Evolutionary conservation across 495 filamentous ascomycete species (phyloP).

Genomic region (Patellaria atrata): DNA sequence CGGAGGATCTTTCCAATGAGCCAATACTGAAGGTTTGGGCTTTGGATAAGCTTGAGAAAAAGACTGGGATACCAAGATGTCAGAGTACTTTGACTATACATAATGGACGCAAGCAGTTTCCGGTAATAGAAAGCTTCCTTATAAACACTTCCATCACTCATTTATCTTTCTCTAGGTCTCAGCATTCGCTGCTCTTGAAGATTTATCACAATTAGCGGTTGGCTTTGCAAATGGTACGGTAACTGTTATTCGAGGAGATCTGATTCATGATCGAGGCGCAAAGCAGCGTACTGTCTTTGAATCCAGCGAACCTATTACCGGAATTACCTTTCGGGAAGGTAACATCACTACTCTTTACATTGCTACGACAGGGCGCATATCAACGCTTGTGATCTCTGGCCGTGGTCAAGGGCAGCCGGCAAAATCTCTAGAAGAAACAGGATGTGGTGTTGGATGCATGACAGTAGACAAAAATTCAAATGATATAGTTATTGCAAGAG

Average conservation of each 20-base stretch:
- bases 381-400: conserved; percentile 73
- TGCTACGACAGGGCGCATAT: conserved; percentile 76
- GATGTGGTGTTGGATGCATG: conserved; percentile 89
- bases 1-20: conserved; percentile 75
- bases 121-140: conserved; percentile 36
- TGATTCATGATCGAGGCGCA: conserved; percentile 91
- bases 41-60: conserved; percentile 85
- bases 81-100: conserved; percentile 71
- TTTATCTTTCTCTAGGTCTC: conserved; percentile 46
- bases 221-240: conserved; percentile 95
- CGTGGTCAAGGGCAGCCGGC: conserved; percentile 81
- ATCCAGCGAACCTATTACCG: conserved; percentile 91
- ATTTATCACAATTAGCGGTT: conserved; percentile 81
- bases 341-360: conserved; percentile 70
- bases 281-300: conserved; percentile 93
- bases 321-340: conserved; percentile 60
- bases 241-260: conserved; percentile 80
- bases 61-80: conserved; percentile 75
- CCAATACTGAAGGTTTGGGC: conserved; percentile 92
- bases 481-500: conserved; percentile 76
- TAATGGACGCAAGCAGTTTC: conserved; percentile 87
- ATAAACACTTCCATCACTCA: too few relatives aligned
- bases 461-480: conserved; percentile 62
- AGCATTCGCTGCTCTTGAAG: conserved; percentile 70
- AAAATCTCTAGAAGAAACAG: conserved; percentile 70